Base-by-base conservation (phyloP, 768 basidiomycete species). In the Agrocybe chaxingu region DNA sequence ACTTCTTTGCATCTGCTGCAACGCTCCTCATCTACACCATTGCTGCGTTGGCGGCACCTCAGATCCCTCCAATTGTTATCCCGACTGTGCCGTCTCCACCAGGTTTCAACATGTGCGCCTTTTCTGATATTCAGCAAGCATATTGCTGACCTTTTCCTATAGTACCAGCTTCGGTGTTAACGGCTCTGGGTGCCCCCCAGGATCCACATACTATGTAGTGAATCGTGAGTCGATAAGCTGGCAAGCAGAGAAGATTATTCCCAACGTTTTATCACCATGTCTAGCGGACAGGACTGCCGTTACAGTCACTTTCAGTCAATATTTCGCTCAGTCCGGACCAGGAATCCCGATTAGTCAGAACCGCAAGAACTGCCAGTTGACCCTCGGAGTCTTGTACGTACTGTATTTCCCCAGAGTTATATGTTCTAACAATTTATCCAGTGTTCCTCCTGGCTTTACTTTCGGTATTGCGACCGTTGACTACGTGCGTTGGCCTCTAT, bases 401-500 rank as follows among this genome's bases (percentile, higher is more conserved):
- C 36, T 19, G 19, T n/a, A 8, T 45, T 10, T 7, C 42, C 7
- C 11, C 10, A 41, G 36, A 24, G 24, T 24, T 5, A 24, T 24
- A 24, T 5, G 5, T 24, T 24, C 24, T 24, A 24, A 24, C 5
- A 24, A 24, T 24, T 24, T 24, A 24, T 24, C 24, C 24, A 24
- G 24, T 36, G 31, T 18, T 47, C 3, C n/a, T 35, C 9, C 24
- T 13, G 12, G 7, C 18, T 13, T 24, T 24, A 24, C 60, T 3
- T 62, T 65, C 39, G 61, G 63, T 29, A 47, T 65, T 45, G 58
- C 61, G 13, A 57, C 51, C 13, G 56, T 62, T 39, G 61, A 61
- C 45, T 62, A 62, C 41, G 62, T 61, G 43, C 12, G 59, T 47
- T 8, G 10, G 13, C 24, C 31, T 38, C 9, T 8, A 4, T 13